Evolutionary conservation across 2,329 filamentous ascomycete genomes (phyloP).

Genomic region (Westerdykella sp.): DNA sequence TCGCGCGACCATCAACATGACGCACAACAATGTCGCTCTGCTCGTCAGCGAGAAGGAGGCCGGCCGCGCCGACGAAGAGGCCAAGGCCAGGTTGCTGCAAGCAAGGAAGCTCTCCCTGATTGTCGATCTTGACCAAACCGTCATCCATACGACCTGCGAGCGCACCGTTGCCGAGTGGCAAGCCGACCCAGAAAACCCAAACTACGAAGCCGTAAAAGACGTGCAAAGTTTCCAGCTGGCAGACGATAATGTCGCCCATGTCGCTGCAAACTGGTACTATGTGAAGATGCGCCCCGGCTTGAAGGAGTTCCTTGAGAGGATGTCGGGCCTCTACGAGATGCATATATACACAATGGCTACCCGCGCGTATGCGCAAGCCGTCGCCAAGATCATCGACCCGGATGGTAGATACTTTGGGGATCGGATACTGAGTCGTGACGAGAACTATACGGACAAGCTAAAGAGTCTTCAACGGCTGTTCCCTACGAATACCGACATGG

Average conservation of each 20-base stretch:
- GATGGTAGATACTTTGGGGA: conserved; percentile 85
- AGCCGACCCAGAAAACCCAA: conserved; percentile 78
- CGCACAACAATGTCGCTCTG: conserved; percentile 81
- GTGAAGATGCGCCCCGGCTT: conserved; percentile 94
- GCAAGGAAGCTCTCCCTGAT: conserved; percentile 85
- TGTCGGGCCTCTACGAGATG: conserved; percentile 80
- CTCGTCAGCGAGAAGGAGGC: conserved; percentile 81
- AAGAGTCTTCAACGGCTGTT: conserved; percentile 90
- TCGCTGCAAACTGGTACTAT: conserved; percentile 67
- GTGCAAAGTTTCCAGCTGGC: conserved; percentile 82
- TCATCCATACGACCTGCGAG: conserved; percentile 96
- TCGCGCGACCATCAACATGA: conserved; percentile 89
- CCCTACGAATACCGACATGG: conserved; percentile 97
- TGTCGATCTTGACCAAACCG: conserved; percentile 95
- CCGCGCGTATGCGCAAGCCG: conserved; percentile 86
- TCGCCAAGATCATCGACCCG: conserved; percentile 89
- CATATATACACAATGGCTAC: conserved; percentile 99
- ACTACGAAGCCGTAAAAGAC: conserved; percentile 83
- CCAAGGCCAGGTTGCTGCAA: conserved; percentile 74
- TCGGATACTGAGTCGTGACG: conserved; percentile 90
- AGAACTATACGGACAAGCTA: conserved; percentile 86
- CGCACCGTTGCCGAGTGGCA: conserved; percentile 96
- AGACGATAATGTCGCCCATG: conserved; percentile 55
- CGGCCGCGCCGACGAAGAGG: conserved; percentile 72
- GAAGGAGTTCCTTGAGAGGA: conserved; percentile 67